Conservation (phyloP, 306 rosid genomes). For the Trichosanthes truncata region DNA sequence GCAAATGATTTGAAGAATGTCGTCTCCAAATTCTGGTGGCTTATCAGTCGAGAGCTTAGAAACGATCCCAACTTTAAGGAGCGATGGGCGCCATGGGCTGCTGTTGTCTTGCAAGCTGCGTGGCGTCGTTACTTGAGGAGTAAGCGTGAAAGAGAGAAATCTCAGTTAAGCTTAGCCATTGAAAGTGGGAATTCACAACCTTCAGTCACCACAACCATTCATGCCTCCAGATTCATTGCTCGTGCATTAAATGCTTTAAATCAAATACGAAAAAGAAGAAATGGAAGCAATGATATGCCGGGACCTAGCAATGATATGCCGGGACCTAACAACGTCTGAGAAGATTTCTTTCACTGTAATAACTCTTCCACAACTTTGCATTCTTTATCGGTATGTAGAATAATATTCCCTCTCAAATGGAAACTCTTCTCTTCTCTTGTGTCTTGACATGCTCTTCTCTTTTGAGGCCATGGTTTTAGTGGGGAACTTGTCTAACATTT, state of each 20-base stretch:
- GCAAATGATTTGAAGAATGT: slow-evolving; percentile 8
- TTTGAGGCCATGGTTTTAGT: neutral
- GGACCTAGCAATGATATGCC: neutral
- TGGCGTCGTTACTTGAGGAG: neutral
- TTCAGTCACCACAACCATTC: neutral
- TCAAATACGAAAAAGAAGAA: neutral
- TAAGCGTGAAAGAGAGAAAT: neutral
- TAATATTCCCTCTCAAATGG: neutral
- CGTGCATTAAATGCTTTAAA: neutral
- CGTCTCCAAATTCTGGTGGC: slow-evolving; percentile 13
- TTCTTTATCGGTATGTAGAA: neutral
- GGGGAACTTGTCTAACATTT: neutral
- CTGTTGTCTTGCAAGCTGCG: neutral
- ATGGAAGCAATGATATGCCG: neutral
- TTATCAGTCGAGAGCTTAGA: neutral
- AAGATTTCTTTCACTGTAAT: neutral
- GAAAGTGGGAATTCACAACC: neutral
- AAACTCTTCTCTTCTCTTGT: neutral
- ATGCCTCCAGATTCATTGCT: neutral
- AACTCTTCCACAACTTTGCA: neutral
- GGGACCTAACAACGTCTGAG: neutral
- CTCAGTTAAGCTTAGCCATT: neutral
- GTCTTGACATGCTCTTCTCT: neutral
- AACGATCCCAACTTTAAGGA: neutral
- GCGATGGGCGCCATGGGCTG: slow-evolving; percentile 1